Conservation (phyloP, 805 yeast genomes). For the Ogataea ramenticola region DNA sequence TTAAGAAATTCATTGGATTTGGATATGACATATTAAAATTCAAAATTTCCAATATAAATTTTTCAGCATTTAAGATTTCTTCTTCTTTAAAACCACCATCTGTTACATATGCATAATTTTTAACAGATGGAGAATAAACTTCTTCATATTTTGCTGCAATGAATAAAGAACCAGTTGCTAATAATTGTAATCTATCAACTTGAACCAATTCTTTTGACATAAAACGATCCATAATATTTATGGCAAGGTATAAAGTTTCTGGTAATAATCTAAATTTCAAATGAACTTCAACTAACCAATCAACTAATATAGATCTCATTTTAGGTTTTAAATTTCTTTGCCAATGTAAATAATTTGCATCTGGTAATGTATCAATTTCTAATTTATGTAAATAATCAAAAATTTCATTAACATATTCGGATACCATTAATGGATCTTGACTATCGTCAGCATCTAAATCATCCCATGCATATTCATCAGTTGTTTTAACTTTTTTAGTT, state of each 20-base stretch:
- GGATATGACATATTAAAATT: slow-evolving; percentile 77
- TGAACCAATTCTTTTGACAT: slow-evolving; percentile 68
- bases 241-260: slow-evolving; percentile 77
- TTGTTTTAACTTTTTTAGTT: slow-evolving; percentile 26
- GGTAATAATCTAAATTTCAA: slow-evolving; percentile 74
- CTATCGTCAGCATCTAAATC: slow-evolving; percentile 64
- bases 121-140: slow-evolving; percentile 78
- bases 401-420: slow-evolving; percentile 86
- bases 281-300: slow-evolving; percentile 91
- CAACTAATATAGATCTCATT: slow-evolving; percentile 83
- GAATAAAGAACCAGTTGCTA: slow-evolving; percentile 80
- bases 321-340: slow-evolving; percentile 68
- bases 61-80: slow-evolving; percentile 78
- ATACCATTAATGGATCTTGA: slow-evolving; percentile 80
- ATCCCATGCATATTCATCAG: slow-evolving; percentile 49
- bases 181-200: slow-evolving; percentile 71
- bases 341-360: slow-evolving; percentile 55
- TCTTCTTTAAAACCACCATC: slow-evolving; percentile 79
- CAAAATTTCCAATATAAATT: slow-evolving; percentile 63
- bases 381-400: slow-evolving; percentile 70
- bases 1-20: slow-evolving; percentile 81
- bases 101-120: slow-evolving; percentile 80
- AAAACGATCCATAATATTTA: slow-evolving; percentile 82
- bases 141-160: slow-evolving; percentile 94
- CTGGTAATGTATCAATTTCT: slow-evolving; percentile 69